phyloP scores from a whole-genome alignment of 1,284 basidiomycete species.

The Microstroma glucosiphilum region DNA sequence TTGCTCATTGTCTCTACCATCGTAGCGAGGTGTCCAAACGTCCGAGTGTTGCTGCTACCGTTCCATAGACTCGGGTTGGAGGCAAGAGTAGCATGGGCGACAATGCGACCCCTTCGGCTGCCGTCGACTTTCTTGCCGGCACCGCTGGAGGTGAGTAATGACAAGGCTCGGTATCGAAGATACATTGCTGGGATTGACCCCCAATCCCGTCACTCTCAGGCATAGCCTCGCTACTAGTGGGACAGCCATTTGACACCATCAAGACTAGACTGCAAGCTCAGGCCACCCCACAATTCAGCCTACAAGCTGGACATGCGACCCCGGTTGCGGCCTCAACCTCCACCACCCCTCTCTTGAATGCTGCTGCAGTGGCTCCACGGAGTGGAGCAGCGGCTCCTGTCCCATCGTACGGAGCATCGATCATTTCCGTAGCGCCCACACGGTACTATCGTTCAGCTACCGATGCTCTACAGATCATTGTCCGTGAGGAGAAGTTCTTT shows the following conservation, averaged over 20 bases:
- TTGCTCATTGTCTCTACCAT: too few species aligned
- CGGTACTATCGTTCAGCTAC: conserved; percentile 24
- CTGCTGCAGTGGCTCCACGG: neutral
- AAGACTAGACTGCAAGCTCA: conserved; percentile 42
- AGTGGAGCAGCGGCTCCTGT: conserved; percentile 1
- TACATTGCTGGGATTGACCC: neutral
- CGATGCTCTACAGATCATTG: conserved; percentile 37
- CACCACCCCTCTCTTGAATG: conserved; percentile 9
- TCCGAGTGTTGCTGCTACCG: too few species aligned
- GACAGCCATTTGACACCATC: conserved; percentile 28
- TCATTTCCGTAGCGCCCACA: conserved; percentile 7
- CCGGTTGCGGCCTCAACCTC: neutral
- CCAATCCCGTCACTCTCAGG: neutral
- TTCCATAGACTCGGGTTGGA: too few species aligned
- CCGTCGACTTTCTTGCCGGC: conserved; percentile 45
- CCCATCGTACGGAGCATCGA: neutral
- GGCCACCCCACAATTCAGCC: conserved; percentile 17
- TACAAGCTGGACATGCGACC: neutral
- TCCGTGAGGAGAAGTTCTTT: conserved; percentile 29
- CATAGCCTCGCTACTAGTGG: conserved; percentile 1
- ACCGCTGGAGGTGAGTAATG: conserved; percentile 27
- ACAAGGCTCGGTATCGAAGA: neutral
- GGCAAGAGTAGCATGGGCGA: too few species aligned
- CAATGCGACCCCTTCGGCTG: conserved; percentile 19
- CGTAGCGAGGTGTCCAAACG: too few species aligned